phyloP scores from a whole-genome alignment of 225 moss, liverwort and hornwort genomes.

The Polytrichum commune region DNA sequence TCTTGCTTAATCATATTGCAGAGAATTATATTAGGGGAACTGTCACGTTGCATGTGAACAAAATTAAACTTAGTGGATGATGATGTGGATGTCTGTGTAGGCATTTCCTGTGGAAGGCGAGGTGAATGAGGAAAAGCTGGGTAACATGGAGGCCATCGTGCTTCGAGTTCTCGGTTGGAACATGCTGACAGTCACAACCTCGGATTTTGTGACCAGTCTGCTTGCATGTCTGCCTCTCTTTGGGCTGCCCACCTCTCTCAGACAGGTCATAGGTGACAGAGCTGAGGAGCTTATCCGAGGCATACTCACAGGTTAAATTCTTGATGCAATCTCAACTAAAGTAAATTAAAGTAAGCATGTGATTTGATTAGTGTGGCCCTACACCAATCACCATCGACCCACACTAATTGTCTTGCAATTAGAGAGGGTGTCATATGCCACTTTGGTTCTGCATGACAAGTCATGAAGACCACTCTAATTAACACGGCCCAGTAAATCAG shows the following conservation, averaged over 20 bases:
- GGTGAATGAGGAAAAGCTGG: slow-evolving; percentile 35
- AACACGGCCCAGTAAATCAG: too few species aligned
- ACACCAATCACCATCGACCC: too few species aligned
- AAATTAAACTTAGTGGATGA: background rate
- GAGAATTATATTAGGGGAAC: background rate
- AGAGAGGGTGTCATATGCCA: too few species aligned
- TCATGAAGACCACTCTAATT: too few species aligned
- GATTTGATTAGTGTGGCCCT: too few species aligned
- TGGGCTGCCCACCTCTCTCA: slow-evolving; percentile 35
- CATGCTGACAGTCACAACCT: slow-evolving; percentile 57
- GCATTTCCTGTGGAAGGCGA: slow-evolving; percentile 24
- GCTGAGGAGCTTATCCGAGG: slow-evolving; percentile 67
- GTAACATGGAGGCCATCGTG: slow-evolving; percentile 59
- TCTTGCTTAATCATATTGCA: too few species aligned
- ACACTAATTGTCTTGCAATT: too few species aligned
- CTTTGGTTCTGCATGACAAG: too few species aligned
- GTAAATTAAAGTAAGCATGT: too few species aligned
- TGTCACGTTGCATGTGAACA: background rate
- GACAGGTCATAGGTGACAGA: slow-evolving; percentile 33
- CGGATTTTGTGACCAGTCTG: slow-evolving; percentile 69
- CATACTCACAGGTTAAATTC: slow-evolving; percentile 54
- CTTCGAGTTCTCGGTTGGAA: slow-evolving; percentile 68
- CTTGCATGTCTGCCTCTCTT: slow-evolving; percentile 52
- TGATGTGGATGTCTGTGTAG: slow-evolving; percentile 14
- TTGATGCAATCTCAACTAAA: too few species aligned